Base-by-base conservation (phyloP, 371 early-diverging fungal species). In the Entomophthora muscae region DNA sequence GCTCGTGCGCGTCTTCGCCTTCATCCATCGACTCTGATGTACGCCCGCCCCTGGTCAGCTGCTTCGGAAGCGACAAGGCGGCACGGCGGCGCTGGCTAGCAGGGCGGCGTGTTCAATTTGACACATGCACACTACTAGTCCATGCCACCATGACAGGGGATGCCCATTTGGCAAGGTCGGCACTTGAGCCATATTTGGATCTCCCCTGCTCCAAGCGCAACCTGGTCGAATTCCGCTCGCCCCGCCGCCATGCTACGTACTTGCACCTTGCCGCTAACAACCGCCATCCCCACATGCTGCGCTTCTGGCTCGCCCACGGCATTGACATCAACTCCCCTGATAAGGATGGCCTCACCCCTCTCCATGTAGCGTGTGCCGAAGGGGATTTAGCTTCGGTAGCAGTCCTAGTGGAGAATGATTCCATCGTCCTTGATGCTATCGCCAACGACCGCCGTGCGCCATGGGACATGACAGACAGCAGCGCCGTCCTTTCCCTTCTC, bases 321-420 rank as follows among this genome's bases (percentile, higher is more conserved):
- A 71, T 74, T 1, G 57, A 64, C 27, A 74, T 80, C 53, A 80
- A 82, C 57, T 64, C 74, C 27, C 51, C 64, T 0, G 83, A 84
- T 64, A 54, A 66, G 53, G 81, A 80, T 65, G 73, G 73, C 67
- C 81, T 82, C 82, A 83, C 85, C 1, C 79, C 83, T 1, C 68
- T 85, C 64, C 85, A 85, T 63, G 77, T 78, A 62, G 83, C 83
- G 1, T 72, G 75, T 33, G 81, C 78, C 0, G 83, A 81, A 65
- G 81, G 81, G 1, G 76, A 82, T 61, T 28, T 76, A 28, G 72
- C 71, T 0, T 68, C 78, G 27, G 67, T 83, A 33, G 66, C 65
- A 61, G 57, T 75, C 29, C 68, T 84, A 52, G 7, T 66, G 23
- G 53, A 29, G 3, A 10, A 42, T 17, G 42, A 17, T 42, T 5